phyloP scores from a whole-genome alignment of 495 filamentous ascomycete genomes.

The Hypoxylon crocopeplum region DNA sequence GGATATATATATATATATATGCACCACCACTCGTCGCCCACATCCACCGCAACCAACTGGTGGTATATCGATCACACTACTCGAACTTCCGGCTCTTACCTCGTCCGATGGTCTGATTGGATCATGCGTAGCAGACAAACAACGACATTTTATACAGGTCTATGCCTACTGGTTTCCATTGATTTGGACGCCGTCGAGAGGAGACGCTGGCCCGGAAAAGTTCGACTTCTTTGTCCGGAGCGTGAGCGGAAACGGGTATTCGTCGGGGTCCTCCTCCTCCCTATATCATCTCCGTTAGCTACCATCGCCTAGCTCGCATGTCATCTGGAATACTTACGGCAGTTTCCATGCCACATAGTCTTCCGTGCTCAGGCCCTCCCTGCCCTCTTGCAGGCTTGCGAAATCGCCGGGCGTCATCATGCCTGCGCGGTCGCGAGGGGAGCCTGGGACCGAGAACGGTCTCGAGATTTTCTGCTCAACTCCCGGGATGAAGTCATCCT shows the following conservation, averaged over 20 bases:
- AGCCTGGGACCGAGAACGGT: slow-evolving; percentile 91
- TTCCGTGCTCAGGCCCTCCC: slow-evolving; percentile 92
- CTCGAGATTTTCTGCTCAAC: slow-evolving; percentile 92
- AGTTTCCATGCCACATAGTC: slow-evolving; percentile 98
- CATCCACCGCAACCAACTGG: neutral
- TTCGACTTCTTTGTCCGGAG: slow-evolving; percentile 60
- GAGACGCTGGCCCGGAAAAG: slow-evolving; percentile 43
- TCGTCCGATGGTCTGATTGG: too few relatives aligned
- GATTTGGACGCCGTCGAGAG: slow-evolving; percentile 46
- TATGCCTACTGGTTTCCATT: slow-evolving; percentile 50
- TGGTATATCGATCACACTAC: too few relatives aligned
- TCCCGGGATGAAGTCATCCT: slow-evolving; percentile 85
- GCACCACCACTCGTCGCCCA: neutral
- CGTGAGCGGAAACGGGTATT: slow-evolving; percentile 91
- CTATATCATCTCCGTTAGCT: slow-evolving; percentile 53
- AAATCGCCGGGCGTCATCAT: slow-evolving; percentile 99
- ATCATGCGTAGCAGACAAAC: too few relatives aligned
- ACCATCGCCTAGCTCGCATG: slow-evolving; percentile 1
- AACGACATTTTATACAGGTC: too few relatives aligned
- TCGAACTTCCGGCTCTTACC: too few relatives aligned
- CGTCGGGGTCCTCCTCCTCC: slow-evolving; percentile 94
- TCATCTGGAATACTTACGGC: slow-evolving; percentile 76
- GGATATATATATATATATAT: slow-evolving; percentile 15
- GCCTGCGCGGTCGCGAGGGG: slow-evolving; percentile 85
- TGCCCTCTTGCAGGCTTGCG: slow-evolving; percentile 91